phyloP scores from a whole-genome alignment of 2,329 filamentous ascomycete genomes.

The Neurospora sp. region DNA sequence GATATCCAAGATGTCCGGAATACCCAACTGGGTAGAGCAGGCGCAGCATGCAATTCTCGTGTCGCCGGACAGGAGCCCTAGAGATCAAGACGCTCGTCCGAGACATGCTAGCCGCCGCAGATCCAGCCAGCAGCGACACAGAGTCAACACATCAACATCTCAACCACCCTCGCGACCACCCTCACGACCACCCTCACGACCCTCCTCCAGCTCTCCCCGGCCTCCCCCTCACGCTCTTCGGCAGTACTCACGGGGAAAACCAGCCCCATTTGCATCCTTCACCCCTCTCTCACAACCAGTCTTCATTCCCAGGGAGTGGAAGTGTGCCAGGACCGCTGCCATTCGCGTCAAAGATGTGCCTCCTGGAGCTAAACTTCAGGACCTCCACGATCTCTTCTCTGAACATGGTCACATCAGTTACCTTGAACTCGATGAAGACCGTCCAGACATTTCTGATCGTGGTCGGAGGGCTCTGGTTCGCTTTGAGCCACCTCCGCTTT shows the following conservation, averaged over 20 bases:
- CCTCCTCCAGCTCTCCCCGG: not conserved
- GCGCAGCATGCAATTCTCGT: not conserved
- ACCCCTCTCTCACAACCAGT: not conserved
- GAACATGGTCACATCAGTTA: slow-evolving; percentile 41
- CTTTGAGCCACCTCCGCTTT: slow-evolving; percentile 46
- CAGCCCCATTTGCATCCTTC: not conserved
- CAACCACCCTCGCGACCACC: not conserved
- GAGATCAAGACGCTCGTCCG: not conserved
- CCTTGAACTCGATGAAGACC: slow-evolving; percentile 45
- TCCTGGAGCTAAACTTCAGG: slow-evolving; percentile 24
- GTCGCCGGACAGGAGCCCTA: not conserved
- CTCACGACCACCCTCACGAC: not conserved
- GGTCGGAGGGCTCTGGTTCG: slow-evolving; percentile 33
- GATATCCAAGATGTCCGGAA: not conserved
- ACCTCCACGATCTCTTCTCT: slow-evolving; percentile 43
- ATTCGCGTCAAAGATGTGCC: slow-evolving; percentile 27
- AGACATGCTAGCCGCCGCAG: not conserved
- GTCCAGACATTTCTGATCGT: slow-evolving; percentile 27
- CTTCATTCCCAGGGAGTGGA: slow-evolving; percentile 8
- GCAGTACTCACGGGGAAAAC: not conserved
- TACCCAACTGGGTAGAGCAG: not conserved
- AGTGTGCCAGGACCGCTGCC: slow-evolving; percentile 4
- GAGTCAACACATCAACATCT: not conserved
- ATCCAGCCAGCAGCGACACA: not conserved
- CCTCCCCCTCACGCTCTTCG: not conserved